A percentile compares a stretch with the other conserved stretches of the same genome.
These are phyloP conservation scores for Bryoglossum gracile DNA, from an alignment of 495 filamentous ascomycete genomes.

Conservation along the genomic window DNA sequence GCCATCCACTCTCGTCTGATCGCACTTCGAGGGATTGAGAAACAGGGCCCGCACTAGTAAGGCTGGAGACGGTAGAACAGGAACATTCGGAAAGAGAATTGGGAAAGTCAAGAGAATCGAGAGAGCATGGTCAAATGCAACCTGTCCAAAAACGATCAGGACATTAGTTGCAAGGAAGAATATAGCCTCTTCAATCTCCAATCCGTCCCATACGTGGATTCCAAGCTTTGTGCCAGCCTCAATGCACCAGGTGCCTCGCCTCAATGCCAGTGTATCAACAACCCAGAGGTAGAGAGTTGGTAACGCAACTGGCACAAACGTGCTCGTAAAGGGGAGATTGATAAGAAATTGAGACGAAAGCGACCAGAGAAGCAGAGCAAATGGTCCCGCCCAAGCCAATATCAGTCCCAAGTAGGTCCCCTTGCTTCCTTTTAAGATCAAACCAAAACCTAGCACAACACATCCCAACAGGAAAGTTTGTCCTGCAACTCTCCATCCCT, in stretches of 20 bases:
- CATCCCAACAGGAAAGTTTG: constrained; percentile 33
- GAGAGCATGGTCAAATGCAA: constrained; percentile 55
- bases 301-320: constrained; percentile 45
- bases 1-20: constrained; percentile 43
- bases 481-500: constrained; percentile 27
- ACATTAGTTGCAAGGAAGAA: constrained; percentile 63
- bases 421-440: constrained; percentile 34
- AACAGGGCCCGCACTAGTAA: constrained; percentile 41
- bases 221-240: constrained; percentile 53
- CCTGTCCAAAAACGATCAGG: constrained; percentile 56
- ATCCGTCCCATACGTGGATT: constrained; percentile 47
- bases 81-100: constrained; percentile 34
- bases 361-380: constrained; percentile 54
- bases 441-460: constrained; percentile 31
- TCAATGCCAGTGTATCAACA: constrained; percentile 55
- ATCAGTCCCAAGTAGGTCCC: constrained; percentile 61
- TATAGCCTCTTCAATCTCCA: constrained; percentile 61
- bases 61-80: constrained; percentile 36
- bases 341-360: constrained; percentile 53
- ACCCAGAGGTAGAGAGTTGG: constrained; percentile 63
- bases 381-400: constrained; percentile 55
- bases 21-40: constrained; percentile 34
- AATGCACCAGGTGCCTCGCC: constrained; percentile 60
- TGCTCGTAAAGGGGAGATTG: constrained; percentile 42
- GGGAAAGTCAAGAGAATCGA: constrained; percentile 51